Evolutionary conservation across 129 eudicot species (phyloP).

Genomic region (Escallonia rubra): DNA sequence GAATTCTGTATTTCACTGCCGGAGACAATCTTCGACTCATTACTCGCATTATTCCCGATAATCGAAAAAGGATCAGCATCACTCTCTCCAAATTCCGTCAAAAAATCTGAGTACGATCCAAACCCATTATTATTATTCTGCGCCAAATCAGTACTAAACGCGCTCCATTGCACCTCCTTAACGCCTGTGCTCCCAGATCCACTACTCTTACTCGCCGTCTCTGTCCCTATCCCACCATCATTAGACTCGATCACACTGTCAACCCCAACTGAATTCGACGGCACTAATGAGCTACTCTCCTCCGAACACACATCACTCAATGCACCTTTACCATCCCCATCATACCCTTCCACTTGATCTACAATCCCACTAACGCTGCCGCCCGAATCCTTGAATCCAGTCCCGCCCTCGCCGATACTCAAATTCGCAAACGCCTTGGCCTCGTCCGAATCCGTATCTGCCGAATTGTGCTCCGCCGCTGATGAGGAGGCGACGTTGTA

Average conservation of each 20-base stretch:
- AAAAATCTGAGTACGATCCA: constrained; percentile 69
- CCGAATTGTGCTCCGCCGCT: background rate
- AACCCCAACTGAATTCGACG: constrained; percentile 22
- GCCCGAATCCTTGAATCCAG: constrained; percentile 13
- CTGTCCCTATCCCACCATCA: constrained; percentile 10
- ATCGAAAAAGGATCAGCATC: constrained; percentile 24
- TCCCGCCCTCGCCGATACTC: constrained; percentile 43
- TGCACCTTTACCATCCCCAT: constrained; percentile 16
- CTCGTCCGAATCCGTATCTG: constrained; percentile 57
- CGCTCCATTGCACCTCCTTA: constrained; percentile 89
- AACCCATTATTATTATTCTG: constrained; percentile 38
- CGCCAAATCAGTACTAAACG: constrained; percentile 44
- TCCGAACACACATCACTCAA: constrained; percentile 5
- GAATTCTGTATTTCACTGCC: constrained; percentile 30
- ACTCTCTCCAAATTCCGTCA: constrained; percentile 52
- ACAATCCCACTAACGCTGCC: constrained; percentile 12
- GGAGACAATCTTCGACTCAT: constrained; percentile 18
- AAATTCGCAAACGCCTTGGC: constrained; percentile 66
- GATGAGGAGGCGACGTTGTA: constrained; percentile 26
- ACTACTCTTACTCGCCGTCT: constrained; percentile 17
- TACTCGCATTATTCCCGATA: constrained; percentile 16
- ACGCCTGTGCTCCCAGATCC: constrained; percentile 42
- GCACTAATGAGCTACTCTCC: constrained; percentile 13
- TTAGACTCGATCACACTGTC: constrained; percentile 26
- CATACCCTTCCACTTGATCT: constrained; percentile 13